Base-by-base conservation (phyloP, 2,329 filamentous ascomycete species). In the Cercospora brassicicola region DNA sequence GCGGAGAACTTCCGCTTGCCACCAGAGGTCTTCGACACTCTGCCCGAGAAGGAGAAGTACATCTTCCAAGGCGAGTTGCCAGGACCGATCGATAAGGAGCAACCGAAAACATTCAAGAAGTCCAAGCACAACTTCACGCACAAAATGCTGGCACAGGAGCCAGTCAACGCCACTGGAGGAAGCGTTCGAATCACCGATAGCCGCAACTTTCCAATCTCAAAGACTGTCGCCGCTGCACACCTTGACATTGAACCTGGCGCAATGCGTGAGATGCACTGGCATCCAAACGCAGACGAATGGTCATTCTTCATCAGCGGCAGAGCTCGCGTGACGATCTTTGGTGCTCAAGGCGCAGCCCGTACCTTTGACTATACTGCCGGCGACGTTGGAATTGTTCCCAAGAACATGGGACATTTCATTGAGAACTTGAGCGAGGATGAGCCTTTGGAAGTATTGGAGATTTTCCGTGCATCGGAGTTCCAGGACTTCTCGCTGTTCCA, bases 221-320 rank as follows among this genome's bases (percentile, higher is more conserved):
- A 87, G 78, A 91, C 89, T 0, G 86, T 93, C 20, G 90, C 91
- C 0, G 90, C 91, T 0, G 91, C 90, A 0, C 86, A 93, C 74
- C 85, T 91, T 18, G 86, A 86, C 42, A 91, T 94, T 69, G 82
- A 90, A 71, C 90, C 91, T 0, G 90, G 90, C 13, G 90, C 89
- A 0, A 82, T 93, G 76, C 86, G 91, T 9, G 91, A 93, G 80
- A 92, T 94, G 84, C 91, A 94, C 81, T 94, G 91, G 91, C 91
- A 94, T 76, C 90, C 90, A 0, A 88, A 87, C 55, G 90, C 90
- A 11, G 91, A 93, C 74, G 91, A 93, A 78, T 94, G 91, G 91
- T 91, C 88, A 6, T 94, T 91, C 79, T 93, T 94, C 82, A 87
- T 94, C 76, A 81, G 81, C 28, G 91, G 91, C 0, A 87, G 87